Base-by-base conservation (phyloP, 192 early-diverging fungal species). In the Physocladia obscura region DNA sequence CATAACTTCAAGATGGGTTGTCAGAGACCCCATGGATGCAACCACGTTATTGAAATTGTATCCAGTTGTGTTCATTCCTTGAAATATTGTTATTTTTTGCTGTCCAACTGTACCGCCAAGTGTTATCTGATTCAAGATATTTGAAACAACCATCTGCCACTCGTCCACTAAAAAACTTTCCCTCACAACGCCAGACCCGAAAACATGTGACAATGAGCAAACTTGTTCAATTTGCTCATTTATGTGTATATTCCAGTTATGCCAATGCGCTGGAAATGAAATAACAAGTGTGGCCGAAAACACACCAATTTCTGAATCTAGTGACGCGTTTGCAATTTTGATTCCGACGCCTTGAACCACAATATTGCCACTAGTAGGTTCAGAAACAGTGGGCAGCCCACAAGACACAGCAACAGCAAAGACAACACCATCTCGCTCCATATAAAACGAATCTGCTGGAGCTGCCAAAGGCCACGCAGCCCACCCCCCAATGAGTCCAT, bases 401-500 rank as follows among this genome's bases (percentile, higher is more conserved):
- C 65, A 68, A 19, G n/a, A 35, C 4, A 68, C 54, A 17, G 5
- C 8, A n/a, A 32, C 49, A 11, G 65, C 54, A 35, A 38, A 68
- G 24, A 68, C 36, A 39, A 37, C 35, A 8, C 65, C 65, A 2
- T 36, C 6, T 2, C 54, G 38, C 32, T 57, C 26, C 26, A 68
- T 37, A 31, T 56, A 17, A 38, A 68, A 68, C 39, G 27, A 4
- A 39, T 1, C 21, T 2, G 5, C n/a, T 13, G 65, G 65, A 24
- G 38, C 47, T 4, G 22, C 50, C 0, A 56, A 19, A 4, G 65
- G 65, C 56, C 40, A 70, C 21, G 44, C 57, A 49, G 69, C 13
- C 32, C 48, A 70, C 5, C 69, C 69, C 3, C 69, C 69, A 49
- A 70, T 35, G 5, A 70, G 30, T 49, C 69, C 69, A 50, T 70